phyloP scores from a whole-genome alignment of 169 alveolate genomes.

The Eimeria praecox region DNA sequence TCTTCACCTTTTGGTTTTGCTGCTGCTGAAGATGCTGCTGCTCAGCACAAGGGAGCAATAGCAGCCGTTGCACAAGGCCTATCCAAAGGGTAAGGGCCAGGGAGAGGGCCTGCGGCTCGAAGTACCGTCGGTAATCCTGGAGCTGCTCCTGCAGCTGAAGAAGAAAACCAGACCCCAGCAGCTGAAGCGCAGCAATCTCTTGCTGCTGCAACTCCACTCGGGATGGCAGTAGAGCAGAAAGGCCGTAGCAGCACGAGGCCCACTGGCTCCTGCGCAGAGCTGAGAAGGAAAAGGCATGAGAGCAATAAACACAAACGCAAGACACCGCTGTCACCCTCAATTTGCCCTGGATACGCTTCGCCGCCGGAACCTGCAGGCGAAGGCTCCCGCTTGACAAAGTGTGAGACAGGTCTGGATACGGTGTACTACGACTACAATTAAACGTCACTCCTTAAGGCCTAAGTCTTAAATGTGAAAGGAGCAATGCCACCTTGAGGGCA shows the following conservation, averaged over 20 bases:
- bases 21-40: slow-evolving; percentile 25
- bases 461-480: not conserved
- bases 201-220: slow-evolving; percentile 81
- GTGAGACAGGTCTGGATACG: not conserved
- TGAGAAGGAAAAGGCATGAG: not conserved
- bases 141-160: slow-evolving; percentile 76
- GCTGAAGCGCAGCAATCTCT: slow-evolving; percentile 68
- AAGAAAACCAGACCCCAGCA: slow-evolving; percentile 43
- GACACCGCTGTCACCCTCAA: not conserved
- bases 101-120: slow-evolving; percentile 65
- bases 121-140: slow-evolving; percentile 71
- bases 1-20: not conserved
- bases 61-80: slow-evolving; percentile 35
- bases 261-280: slow-evolving; percentile 4
- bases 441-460: not conserved
- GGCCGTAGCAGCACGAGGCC: slow-evolving; percentile 57
- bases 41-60: slow-evolving; percentile 35
- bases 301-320: not conserved
- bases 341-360: not conserved
- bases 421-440: not conserved
- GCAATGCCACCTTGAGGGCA: not conserved
- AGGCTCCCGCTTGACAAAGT: not conserved
- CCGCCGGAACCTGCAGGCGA: not conserved
- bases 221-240: slow-evolving; percentile 72
- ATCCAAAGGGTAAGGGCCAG: slow-evolving; percentile 22